A percentile compares a stretch with the other conserved stretches of the same genome.
Conservation (phyloP, 2,329 filamentous ascomycete genomes). For the Paramyrothecium sp. region DNA sequence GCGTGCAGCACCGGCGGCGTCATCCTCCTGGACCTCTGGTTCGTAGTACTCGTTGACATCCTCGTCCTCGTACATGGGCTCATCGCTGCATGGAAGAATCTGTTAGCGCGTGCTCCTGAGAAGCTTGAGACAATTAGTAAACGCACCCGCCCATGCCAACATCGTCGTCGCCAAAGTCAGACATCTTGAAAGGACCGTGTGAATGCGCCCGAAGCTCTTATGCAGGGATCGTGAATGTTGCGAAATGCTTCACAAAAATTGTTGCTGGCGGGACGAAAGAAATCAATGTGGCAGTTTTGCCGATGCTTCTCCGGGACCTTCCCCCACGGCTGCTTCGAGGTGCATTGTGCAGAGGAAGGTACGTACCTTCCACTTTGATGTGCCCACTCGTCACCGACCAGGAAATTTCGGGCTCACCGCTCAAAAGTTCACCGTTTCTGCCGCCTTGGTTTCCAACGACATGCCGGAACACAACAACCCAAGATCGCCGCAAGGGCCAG, state of each 20-base stretch:
- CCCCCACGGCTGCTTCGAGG: constrained; percentile 7
- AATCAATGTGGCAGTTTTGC: constrained; percentile 19
- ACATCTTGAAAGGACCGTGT: constrained; percentile 53
- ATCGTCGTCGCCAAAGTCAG: constrained; percentile 70
- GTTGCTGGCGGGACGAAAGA: constrained; percentile 19
- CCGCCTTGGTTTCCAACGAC: constrained; percentile 13
- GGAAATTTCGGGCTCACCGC: constrained; percentile 29
- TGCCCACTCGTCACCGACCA: constrained; percentile 25
- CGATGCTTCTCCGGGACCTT: constrained; percentile 26
- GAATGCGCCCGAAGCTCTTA: neutral
- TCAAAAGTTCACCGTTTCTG: constrained; percentile 29
- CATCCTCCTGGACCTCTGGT: constrained; percentile 53
- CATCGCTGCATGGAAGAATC: constrained; percentile 48
- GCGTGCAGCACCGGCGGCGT: constrained; percentile 49
- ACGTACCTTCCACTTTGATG: neutral
- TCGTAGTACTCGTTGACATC: constrained; percentile 59
- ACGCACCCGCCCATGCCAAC: constrained; percentile 52
- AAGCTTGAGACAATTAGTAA: constrained; percentile 5
- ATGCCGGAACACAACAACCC: constrained; percentile 6
- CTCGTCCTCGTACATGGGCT: constrained; percentile 72
- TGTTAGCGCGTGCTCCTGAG: constrained; percentile 25
- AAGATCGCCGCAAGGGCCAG: constrained; percentile 7
- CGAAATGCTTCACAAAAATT: constrained; percentile 25
- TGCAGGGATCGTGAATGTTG: neutral
- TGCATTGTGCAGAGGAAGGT: neutral